A percentile compares a stretch with the other conserved stretches of the same genome.
These are phyloP conservation scores for Olyra latifolia DNA, from an alignment of 176 grass and related monocot species.

Conservation along the genomic window DNA sequence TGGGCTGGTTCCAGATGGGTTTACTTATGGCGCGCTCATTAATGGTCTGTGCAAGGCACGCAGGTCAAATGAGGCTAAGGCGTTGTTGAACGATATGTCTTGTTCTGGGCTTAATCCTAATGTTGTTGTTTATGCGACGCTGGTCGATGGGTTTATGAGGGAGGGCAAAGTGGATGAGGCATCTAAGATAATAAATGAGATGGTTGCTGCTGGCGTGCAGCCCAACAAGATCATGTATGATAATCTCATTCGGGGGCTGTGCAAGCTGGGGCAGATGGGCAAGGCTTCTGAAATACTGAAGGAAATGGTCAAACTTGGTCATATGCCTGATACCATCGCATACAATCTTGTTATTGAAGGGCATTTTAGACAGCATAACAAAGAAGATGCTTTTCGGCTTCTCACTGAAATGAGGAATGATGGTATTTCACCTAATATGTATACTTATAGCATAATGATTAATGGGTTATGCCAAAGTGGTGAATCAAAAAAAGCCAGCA, in stretches of 20 bases:
- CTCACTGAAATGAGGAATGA: slow-evolving; percentile 58
- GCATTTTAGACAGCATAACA: slow-evolving; percentile 39
- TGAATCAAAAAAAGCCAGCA: slow-evolving; percentile 38
- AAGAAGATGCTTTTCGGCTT: slow-evolving; percentile 41
- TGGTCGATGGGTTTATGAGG: slow-evolving; percentile 72
- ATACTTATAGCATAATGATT: slow-evolving; percentile 57
- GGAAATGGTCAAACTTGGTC: slow-evolving; percentile 50
- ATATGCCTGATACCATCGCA: slow-evolving; percentile 44
- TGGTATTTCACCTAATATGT: slow-evolving; percentile 48
- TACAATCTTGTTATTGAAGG: slow-evolving; percentile 73
- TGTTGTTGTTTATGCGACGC: slow-evolving; percentile 53
- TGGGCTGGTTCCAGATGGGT: slow-evolving; percentile 48
- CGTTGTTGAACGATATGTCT: slow-evolving; percentile 62
- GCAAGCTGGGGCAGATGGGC: slow-evolving; percentile 57
- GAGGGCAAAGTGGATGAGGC: slow-evolving; percentile 55
- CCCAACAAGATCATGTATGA: slow-evolving; percentile 62
- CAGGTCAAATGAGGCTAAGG: slow-evolving; percentile 47
- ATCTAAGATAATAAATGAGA: slow-evolving; percentile 45
- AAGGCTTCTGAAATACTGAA: slow-evolving; percentile 46
- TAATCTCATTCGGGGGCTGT: slow-evolving; percentile 55
- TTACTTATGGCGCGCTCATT: slow-evolving; percentile 60
- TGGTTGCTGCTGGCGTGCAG: slow-evolving; percentile 54
- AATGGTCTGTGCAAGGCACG: slow-evolving; percentile 53
- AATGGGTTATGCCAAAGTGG: slow-evolving; percentile 64
- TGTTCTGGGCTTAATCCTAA: slow-evolving; percentile 37